phyloP scores from a whole-genome alignment of 768 basidiomycete genomes.

The Tylopilus sp. region DNA sequence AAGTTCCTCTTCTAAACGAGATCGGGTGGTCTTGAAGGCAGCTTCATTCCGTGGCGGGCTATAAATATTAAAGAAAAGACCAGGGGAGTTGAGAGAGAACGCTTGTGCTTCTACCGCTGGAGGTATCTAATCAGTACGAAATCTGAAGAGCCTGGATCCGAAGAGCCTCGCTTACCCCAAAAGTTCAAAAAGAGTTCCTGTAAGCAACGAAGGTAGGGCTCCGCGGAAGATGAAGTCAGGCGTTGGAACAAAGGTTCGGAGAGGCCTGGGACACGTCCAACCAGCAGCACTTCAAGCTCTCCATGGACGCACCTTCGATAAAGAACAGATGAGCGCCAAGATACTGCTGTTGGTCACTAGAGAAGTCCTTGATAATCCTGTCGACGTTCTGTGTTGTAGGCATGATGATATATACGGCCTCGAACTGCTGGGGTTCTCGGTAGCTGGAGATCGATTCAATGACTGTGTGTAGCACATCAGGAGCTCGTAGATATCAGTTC shows the following conservation, averaged over 20 bases:
- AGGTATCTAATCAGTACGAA: conserved; percentile 9
- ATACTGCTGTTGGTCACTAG: conserved; percentile 62
- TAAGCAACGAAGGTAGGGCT: conserved; percentile 69
- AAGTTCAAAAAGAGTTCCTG: conserved; percentile 92
- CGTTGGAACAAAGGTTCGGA: conserved; percentile 74
- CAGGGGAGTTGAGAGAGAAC: conserved; percentile 77
- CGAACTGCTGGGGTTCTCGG: conserved; percentile 83
- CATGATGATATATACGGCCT: conserved; percentile 93
- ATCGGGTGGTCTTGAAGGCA: conserved; percentile 62
- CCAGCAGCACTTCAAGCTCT: background rate
- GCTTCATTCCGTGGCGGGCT: conserved; percentile 75
- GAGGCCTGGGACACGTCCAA: conserved; percentile 49
- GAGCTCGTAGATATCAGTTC: background rate
- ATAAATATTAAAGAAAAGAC: conserved; percentile 84
- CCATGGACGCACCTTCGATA: conserved; percentile 65
- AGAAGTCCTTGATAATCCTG: conserved; percentile 84
- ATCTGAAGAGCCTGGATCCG: background rate
- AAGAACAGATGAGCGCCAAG: conserved; percentile 90
- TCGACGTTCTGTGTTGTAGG: conserved; percentile 94
- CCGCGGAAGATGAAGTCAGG: conserved; percentile 71
- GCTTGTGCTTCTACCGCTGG: conserved; percentile 82
- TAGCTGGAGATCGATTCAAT: conserved; percentile 86
- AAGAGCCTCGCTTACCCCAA: conserved; percentile 64
- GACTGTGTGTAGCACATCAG: conserved; percentile 46
- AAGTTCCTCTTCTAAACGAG: conserved; percentile 85